Base-by-base conservation (phyloP, 1,284 basidiomycete genomes). In the Taiwanofungus camphoratus region DNA sequence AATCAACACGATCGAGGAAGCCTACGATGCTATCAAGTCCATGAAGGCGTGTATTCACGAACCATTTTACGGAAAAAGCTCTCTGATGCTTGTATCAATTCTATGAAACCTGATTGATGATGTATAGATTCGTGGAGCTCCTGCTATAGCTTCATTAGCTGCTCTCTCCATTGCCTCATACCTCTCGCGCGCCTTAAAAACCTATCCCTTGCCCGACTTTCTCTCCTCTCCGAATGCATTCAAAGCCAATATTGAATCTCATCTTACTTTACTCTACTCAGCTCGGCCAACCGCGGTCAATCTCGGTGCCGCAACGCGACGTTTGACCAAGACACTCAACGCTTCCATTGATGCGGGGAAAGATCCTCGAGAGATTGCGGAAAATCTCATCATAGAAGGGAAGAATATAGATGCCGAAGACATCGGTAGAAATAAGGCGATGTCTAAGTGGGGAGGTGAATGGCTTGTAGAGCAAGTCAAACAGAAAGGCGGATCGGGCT, bases 221-320 rank as follows among this genome's bases (percentile, higher is more conserved):
- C 62, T 87, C 31, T 52, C 66, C 5, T 75, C 75, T 2, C 58
- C 73, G 0, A 60, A 66, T 1, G 60, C 67, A 1, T 65, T 92
- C 21, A 66, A 71, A 46, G 60, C 62, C 0, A 66, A 85, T 56
- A 57, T 89, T 44, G 59, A 67, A 33, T 69, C 76, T 0, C 72
- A 79, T 33, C 73, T 92, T 37, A 75, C 81, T 36, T 85, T 80
- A 62, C 75, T 96, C 11, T 81, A 77, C 60, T 88, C 84, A 1
- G 86, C 92, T 3, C 78, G 92, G n/a, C 92, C 92, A 5, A 96
- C 92, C 0, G 92, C 92, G 3, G 92, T 96, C 55, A 95, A 96
- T 66, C 82, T 96, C 15, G 82, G 87, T 22, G 84, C 83, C 38
- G 90, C 90, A 9, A 88, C 81, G 37, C 75, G 82, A 26, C 77